A percentile compares a stretch with the other conserved stretches of the same genome.
Conservation (phyloP, 805 yeast genomes). For the Tanozyma kutaoensis region DNA sequence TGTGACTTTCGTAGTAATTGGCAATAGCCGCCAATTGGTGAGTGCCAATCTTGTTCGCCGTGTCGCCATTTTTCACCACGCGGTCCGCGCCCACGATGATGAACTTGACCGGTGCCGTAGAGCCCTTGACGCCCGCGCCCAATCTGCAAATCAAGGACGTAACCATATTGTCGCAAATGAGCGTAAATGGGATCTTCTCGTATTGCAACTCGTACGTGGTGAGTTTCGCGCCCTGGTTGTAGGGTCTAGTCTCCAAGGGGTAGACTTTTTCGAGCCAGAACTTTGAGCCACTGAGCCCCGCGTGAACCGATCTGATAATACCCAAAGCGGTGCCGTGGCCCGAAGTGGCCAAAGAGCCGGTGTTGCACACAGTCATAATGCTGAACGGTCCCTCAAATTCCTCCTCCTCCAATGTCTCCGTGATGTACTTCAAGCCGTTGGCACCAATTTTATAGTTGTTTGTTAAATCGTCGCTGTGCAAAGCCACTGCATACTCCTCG, state of each 20-base stretch:
- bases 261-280: conserved; percentile 58
- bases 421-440: conserved; percentile 65
- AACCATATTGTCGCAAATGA: conserved; percentile 87
- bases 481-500: conserved; percentile 31
- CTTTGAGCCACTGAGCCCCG: conserved; percentile 14
- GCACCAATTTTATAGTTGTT: conserved; percentile 71
- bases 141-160: conserved; percentile 51
- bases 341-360: conserved; percentile 94
- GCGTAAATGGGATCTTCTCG: conserved; percentile 77
- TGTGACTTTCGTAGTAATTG: conserved; percentile 30
- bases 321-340: conserved; percentile 98
- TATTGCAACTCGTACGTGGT: conserved; percentile 85
- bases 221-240: conserved; percentile 88
- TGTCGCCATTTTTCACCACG: conserved; percentile 84
- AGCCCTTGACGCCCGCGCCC: conserved; percentile 13
- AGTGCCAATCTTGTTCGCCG: conserved; percentile 95
- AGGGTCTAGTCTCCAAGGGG: conserved; percentile 91
- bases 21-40: conserved; percentile 74
- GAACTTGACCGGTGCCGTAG: conserved; percentile 61
- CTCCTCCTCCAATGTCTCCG: conserved; percentile 28
- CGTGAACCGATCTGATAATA: conserved; percentile 59
- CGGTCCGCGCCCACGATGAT: conserved; percentile 94
- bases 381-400: conserved; percentile 54
- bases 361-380: conserved; percentile 86
- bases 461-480: conserved; percentile 65